Base-by-base conservation (phyloP, 23 red algal genomes). In the Cyanidium caldarium region DNA sequence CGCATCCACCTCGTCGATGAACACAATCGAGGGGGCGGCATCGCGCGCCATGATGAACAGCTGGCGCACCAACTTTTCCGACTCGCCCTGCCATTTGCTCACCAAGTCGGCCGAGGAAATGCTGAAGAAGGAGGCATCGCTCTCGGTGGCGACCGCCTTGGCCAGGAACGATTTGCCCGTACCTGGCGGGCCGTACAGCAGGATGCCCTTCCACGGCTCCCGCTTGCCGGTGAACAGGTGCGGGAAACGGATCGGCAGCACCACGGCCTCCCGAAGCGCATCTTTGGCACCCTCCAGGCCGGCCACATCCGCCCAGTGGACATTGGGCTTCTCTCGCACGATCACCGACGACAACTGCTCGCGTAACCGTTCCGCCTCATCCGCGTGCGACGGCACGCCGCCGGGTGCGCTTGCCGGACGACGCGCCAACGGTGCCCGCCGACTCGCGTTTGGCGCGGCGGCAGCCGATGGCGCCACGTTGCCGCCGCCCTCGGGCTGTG, bases 1-100 rank as follows among this genome's bases (percentile, higher is more conserved):
- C 1, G 92, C 80, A 71, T 98, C 92, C 46, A 98, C 84, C 65
- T 98, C 92, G 57, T 98, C 92, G 40, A 98, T 98, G 45, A 98
- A 98, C 14, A 98, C 79, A 75, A 98, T 98, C n/a, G 84, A 75
- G 19, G 76, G 82, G 0, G 71, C 78, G 16, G 77, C 61, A 19
- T 86, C 74, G 19, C 92, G 68, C 1, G 92, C 92, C 72, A 98
- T 80, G 1, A 39, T 34, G 51, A 98, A 98, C 56, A 98, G 57
- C 67, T 98, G 71, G 28, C 77, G 86, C 35, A 98, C 81, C 57
- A 98, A 61, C 65, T 89, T 87, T 38, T 98, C 92, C 65, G 76
- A 82, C 77, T 98, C 92, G 29, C 92, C 92, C 80, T 89, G 85
- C 92, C 92, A 98, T 56, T 98, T 98, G 45, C 69, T 78, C 20